These are phyloP conservation scores for Cercospora zeae-maydis DNA, from an alignment of 2,329 filamentous ascomycete species.

Conservation along the genomic window DNA sequence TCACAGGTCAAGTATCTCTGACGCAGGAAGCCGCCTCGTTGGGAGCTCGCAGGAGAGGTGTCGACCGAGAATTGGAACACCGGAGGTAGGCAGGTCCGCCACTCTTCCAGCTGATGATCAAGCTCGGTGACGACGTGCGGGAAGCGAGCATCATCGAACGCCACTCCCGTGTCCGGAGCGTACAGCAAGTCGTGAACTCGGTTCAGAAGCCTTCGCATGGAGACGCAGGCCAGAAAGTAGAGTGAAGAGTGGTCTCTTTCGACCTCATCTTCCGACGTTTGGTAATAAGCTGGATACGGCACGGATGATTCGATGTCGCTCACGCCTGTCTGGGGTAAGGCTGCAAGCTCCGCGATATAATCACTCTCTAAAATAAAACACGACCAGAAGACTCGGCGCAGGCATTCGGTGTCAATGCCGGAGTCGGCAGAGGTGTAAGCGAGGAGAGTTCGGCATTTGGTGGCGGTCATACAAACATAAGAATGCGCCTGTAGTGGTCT, in stretches of 20 bases:
- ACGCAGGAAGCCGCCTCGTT: constrained; percentile 14
- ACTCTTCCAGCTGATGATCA: constrained; percentile 19
- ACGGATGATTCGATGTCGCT: constrained; percentile 16
- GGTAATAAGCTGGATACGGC: constrained; percentile 11
- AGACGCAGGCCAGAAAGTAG: constrained; percentile 19
- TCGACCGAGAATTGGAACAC: constrained; percentile 14
- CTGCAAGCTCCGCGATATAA: constrained; percentile 17
- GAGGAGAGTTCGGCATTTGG: constrained; percentile 14
- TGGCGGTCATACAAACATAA: constrained; percentile 16
- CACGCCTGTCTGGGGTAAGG: constrained; percentile 15
- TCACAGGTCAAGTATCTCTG: constrained; percentile 17
- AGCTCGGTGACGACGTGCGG: constrained; percentile 18
- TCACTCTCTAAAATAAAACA: constrained; percentile 17
- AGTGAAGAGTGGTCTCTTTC: constrained; percentile 15
- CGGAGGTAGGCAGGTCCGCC: constrained; percentile 10
- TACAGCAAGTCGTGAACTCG: constrained; percentile 18
- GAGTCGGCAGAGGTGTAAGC: constrained; percentile 19
- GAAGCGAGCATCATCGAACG: constrained; percentile 18
- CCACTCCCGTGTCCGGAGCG: constrained; percentile 15
- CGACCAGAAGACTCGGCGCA: constrained; percentile 18
- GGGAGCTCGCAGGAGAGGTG: neutral
- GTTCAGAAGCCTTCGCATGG: constrained; percentile 18
- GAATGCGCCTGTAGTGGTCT: constrained; percentile 16
- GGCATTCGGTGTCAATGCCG: constrained; percentile 14
- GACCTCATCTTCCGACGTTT: constrained; percentile 6